Base-by-base conservation (phyloP, 305 asterid genomes). In the Withania somnifera region DNA sequence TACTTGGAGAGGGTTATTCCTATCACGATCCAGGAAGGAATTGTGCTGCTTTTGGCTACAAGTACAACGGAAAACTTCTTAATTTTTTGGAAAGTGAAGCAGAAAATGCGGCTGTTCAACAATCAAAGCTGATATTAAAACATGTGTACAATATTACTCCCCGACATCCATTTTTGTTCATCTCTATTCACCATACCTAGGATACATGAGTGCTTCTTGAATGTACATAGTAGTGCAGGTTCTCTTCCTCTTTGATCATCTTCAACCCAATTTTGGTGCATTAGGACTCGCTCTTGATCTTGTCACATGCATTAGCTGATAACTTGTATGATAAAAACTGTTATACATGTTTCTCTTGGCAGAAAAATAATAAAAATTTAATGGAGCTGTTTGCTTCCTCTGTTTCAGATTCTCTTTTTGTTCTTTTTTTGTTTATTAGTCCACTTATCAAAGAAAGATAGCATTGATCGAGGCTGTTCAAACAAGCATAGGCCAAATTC, bases 31-130 rank as follows among this genome's bases (percentile, higher is more conserved):
- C 47, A 19, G 0, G 78, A 42, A 1, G 32, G 77, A 64, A 60
- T 60, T 63, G n/a, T n/a, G 83, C 11, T 30, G 63, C 61, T 60
- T 28, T 28, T 30, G 3, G 57, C 63, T 47, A 20, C n/a, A 45
- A 80, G n/a, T 80, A 38, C 20, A 63, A 63, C 34, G 10, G 77
- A 1, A 80, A 51, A 45, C 57, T 24, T 63, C 47, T 10, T 50
- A 30, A 61, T 63, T 80, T 61, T 80, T 38, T 81, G 78, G 66
- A 50, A 81, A 53, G 47, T 80, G 50, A 60, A 60, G 78, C 73
- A 66, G 61, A 61, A 63, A 80, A 30, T 10, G 13, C 10, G 5
- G 22, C 60, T 28, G 36, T n/a, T 80, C 64, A 47, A 61, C 45
- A 26, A 63, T 47, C 22, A 24, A 63, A 19, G 50, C 77, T 80